Evolutionary conservation across 129 eudicot genomes (phyloP), one percentile per base, ranked within the genome.

Genomic region (Erigeron canadensis): DNA sequence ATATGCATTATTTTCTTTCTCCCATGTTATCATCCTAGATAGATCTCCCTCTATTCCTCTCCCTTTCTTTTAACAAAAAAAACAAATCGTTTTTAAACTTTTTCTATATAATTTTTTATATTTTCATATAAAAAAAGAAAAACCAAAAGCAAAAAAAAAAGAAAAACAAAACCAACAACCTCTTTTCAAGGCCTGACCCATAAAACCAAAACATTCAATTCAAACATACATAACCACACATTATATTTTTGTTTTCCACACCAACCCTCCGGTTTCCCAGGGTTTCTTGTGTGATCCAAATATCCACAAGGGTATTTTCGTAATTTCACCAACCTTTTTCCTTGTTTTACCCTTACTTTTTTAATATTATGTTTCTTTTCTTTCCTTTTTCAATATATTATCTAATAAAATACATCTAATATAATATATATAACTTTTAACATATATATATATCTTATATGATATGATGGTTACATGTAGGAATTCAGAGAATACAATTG

Each of bases 401-500:
- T 23, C n/a, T n/a, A n/a, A n/a, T n/a, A n/a, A n/a, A n/a, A n/a
- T 58, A 19, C 15, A 18, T 58, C 22, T 58, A 22, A 58, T 13
- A 10, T 1, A 51, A 51, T n/a, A 51, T 51, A 15, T 43, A 43
- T 43, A 2, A 43, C 11, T 6, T 6, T 43, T 2, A 43, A 2
- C 0, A 43, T 43, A 16, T 28, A 28, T 28, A 28, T 28, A 28
- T 28, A 28, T 28, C 34, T 28, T 28, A 28, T 28, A 28, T 28
- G 34, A 28, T 28, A 28, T 28, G 34, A 28, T 28, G 34, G 34
- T 28, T 28, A 28, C 34, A 28, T 79, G 76, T 55, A 88, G 95
- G 86, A 85, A 88, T 79, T 73, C 66, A 37, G 90, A 88, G 65
- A 74, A 67, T 55, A 68, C 88, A 62, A 72, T 75, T 77, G 90